Evolutionary conservation across 257 asterid species (phyloP).

Genomic region (Thymus quinquecostatus): DNA sequence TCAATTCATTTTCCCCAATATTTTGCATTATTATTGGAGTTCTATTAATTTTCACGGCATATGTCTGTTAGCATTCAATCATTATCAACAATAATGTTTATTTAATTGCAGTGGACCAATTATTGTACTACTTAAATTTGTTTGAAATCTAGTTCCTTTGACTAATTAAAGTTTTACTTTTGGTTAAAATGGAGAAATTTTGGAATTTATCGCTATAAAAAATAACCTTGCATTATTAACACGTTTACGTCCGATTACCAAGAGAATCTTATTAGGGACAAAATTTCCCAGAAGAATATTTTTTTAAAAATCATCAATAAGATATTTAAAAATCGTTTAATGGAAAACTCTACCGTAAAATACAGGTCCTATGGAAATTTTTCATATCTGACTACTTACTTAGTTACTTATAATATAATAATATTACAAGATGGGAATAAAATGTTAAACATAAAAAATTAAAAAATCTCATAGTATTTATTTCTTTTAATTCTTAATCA

Average conservation of each 20-base stretch:
- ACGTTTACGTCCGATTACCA: not conserved
- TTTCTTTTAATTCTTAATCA: not conserved
- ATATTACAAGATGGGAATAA: no score
- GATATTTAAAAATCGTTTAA: no score
- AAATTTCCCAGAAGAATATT: not conserved
- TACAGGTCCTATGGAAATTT: not conserved
- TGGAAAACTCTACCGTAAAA: no score
- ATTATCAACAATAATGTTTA: not conserved
- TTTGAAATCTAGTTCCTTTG: not conserved
- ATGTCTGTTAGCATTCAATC: not conserved
- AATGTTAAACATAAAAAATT: not conserved
- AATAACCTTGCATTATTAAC: not conserved
- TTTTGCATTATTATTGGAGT: no score
- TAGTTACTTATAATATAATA: no score
- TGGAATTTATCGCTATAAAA: not conserved
- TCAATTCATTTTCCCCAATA: not conserved
- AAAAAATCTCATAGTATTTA: not conserved
- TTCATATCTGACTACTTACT: no score
- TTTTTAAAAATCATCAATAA: no score
- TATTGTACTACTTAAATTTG: not conserved
- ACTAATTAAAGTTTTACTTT: no score
- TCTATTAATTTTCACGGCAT: no score
- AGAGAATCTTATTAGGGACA: not conserved
- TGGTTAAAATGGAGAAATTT: not conserved
- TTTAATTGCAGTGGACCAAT: constrained; percentile 3